Evolutionary conservation across 2,329 filamentous ascomycete species (phyloP).

Genomic region (Tolypocladium capitatum): DNA sequence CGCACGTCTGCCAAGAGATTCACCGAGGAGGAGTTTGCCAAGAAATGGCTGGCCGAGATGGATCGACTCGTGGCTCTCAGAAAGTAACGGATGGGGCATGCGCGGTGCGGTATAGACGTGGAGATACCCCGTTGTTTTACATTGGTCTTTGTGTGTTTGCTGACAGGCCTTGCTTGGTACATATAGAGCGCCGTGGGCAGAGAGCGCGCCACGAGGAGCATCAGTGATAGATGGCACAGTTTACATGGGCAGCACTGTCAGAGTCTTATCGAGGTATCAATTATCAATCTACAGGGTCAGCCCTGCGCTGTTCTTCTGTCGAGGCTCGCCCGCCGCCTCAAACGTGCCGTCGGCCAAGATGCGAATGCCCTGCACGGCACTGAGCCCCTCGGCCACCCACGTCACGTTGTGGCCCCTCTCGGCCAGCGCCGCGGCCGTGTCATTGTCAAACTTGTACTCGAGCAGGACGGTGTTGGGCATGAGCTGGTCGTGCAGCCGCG

Average conservation of each 20-base stretch:
- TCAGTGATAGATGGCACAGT: background rate
- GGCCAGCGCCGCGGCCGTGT: slow-evolving; percentile 48
- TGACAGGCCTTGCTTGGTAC: background rate
- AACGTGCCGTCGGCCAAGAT: slow-evolving; percentile 52
- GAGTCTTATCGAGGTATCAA: background rate
- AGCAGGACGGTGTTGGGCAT: slow-evolving; percentile 56
- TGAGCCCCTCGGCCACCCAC: slow-evolving; percentile 49
- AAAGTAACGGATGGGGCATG: slow-evolving; percentile 9
- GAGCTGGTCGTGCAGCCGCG: slow-evolving; percentile 71
- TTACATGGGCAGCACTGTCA: background rate
- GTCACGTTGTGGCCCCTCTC: slow-evolving; percentile 57
- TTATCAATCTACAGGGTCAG: slow-evolving; percentile 26
- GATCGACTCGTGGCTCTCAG: slow-evolving; percentile 49
- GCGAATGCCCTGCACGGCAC: slow-evolving; percentile 58
- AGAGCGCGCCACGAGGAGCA: background rate
- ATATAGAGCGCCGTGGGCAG: background rate
- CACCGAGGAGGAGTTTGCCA: slow-evolving; percentile 73
- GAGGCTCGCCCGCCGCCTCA: slow-evolving; percentile 64
- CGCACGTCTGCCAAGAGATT: slow-evolving; percentile 71
- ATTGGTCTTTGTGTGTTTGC: background rate
- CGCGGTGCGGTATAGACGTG: slow-evolving; percentile 16
- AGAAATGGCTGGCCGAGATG: slow-evolving; percentile 65
- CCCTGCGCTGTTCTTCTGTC: slow-evolving; percentile 59
- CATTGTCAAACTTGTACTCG: slow-evolving; percentile 56
- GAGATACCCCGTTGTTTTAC: slow-evolving; percentile 21